Base-by-base conservation (phyloP, 805 yeast genomes). In the Brettanomyces bruxellensis region DNA sequence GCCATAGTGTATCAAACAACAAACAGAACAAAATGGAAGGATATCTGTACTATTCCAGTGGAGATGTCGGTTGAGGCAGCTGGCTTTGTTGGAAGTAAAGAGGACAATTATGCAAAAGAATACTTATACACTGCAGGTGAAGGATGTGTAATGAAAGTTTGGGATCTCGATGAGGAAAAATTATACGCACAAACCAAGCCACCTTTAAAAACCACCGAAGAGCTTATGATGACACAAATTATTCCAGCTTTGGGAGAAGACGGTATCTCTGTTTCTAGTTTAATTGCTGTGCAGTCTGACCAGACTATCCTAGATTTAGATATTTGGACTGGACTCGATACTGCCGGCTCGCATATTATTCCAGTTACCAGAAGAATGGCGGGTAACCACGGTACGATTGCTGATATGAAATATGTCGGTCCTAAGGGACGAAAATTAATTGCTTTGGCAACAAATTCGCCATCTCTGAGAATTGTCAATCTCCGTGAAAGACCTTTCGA, bases 381-480 rank as follows among this genome's bases (percentile, higher is more conserved):
- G 1, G 97, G 97, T 54, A 89, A 89, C 63, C 96, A 91, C 65
- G 98, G 97, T 47, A 91, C 93, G 25, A 81, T 93, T 56, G 95
- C 96, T 3, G 98, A 91, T 60, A 74, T 89, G 68, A 77, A 79
- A 53, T 83, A 80, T 57, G 83, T 81, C 32, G 93, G 93, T 0
- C 86, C 87, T 6, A 59, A 70, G 24, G 60, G 68, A 30, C 32
- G 32, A 3, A 61, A 72, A 41, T 66, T 72, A 35, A 62, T 91
- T 40, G 98, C 95, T 4, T 63, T 93, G 52, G 97, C 98, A 2
- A 91, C 98, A 3, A 93, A 93, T 64, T 86, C 98, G 1, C 95
- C 96, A 11, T 81, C 91, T 1, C 67, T 93, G 47, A 72, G 98
- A 60, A 65, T 93, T 12, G 75, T 90, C 34, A 81, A 83, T 52